Conservation (phyloP, 164 flowering plant genomes). For the Piper longum region DNA sequence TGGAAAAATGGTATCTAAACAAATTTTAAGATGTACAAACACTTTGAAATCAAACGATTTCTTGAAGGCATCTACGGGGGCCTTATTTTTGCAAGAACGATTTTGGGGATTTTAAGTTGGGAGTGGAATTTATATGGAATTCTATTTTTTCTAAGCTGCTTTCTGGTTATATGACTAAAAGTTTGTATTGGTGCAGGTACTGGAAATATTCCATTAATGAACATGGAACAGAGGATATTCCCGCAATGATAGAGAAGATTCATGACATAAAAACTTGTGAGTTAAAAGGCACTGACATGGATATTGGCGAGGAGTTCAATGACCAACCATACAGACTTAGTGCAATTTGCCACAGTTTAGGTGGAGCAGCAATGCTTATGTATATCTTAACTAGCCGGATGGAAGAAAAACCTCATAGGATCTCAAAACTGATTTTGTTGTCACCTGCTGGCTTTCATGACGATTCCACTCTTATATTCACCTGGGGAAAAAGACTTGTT, state of each 20-base stretch:
- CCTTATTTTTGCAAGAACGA: too few species aligned
- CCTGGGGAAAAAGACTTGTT: constrained; percentile 30
- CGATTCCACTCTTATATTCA: constrained; percentile 48
- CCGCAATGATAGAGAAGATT: constrained; percentile 86
- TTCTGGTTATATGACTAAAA: too few species aligned
- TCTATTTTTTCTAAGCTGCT: not conserved
- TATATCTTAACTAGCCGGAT: constrained; percentile 57
- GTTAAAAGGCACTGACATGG: constrained; percentile 26
- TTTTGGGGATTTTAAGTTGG: too few species aligned
- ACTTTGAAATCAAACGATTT: too few species aligned
- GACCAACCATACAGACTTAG: constrained; percentile 81
- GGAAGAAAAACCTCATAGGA: constrained; percentile 71
- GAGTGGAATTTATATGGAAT: not conserved
- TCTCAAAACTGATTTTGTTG: constrained; percentile 64
- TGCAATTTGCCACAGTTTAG: constrained; percentile 83
- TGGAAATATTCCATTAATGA: constrained; percentile 92
- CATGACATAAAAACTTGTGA: constrained; percentile 71
- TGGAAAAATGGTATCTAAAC: too few species aligned
- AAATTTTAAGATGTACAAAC: too few species aligned
- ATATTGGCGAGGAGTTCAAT: constrained; percentile 25
- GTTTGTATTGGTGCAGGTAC: constrained; percentile 35
- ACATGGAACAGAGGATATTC: constrained; percentile 83
- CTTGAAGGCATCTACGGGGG: too few species aligned
- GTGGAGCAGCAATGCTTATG: constrained; percentile 93
- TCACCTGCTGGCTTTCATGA: constrained; percentile 98